Base-by-base conservation (phyloP, 371 early-diverging fungal species). In the Mortierella polycephala region DNA sequence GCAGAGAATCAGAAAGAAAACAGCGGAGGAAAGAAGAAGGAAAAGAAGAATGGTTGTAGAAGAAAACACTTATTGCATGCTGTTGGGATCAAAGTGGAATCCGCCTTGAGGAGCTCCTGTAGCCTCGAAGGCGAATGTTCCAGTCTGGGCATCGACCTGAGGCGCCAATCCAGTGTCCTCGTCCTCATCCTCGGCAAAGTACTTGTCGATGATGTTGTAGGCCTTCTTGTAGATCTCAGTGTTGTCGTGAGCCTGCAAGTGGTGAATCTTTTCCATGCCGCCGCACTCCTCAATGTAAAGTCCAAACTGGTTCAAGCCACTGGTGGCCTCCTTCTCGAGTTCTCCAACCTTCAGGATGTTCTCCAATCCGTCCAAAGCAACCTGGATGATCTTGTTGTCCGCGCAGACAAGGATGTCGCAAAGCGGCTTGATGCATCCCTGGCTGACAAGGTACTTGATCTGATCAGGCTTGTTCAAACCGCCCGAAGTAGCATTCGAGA, bases 331-430 rank as follows among this genome's bases (percentile, higher is more conserved):
- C 54, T 84, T 85, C 49, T 87, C 88, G 57, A 89, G 71, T 67
- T 98, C 99, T 51, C 99, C 99, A 54, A 98, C 97, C 85, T 95
- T 95, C 52, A 99, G 89, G 63, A 98, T 96, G 87, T 98, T 98
- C 73, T 96, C 96, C 68, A 99, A 83, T 39, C 96, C 98, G 81
- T 99, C 99, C 64, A 99, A 84, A 54, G 98, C 96, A 8, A 98
- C 98, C 73, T 95, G 95, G 57, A 95, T 94, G 74, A 96, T 95
- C 86, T 93, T 95, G 88, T 93, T 95, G 84, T 95, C 99, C 90
- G 86, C 90, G 83, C 90, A 92, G 54, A 83, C 89, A 67, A 99
- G 85, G 64, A 99, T 88, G 75, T 98, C 96, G 83, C 97, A 95
- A 52, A 99, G 85, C 9, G 99, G 98, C 79, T 92, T 94, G 81